Evolutionary conservation across 768 basidiomycete genomes (phyloP), one percentile per base, ranked within the genome.

Genomic region (Leucocoprinus leucothites): DNA sequence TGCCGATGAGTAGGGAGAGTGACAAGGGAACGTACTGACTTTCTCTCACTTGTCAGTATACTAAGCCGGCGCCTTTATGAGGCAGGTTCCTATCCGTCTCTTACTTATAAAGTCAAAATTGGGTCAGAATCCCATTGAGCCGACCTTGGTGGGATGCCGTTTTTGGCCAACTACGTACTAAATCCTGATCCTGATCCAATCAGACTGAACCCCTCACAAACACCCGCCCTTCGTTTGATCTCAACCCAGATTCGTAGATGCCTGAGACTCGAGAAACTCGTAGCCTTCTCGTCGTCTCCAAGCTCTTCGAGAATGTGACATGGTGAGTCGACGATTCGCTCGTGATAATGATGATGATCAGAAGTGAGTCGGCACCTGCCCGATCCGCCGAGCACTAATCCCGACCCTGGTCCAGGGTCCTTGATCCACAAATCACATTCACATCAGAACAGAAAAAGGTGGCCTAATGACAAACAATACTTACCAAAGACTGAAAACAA

Each of bases 1-100:
- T 53, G 50, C 71, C 72, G 72, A 68, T 65, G 63, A 48, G 51
- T 41, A 57, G 48, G 53, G 60, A 60, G 63, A 62, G 61, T 58
- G 59, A 62, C 57, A 59, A 63, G 60, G 59, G 59, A 48, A 57
- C 41, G 26, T 43, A 25, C 34, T 46, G 38, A 36, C n/a, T 35
- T 38, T 49, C 51, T 49, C 35, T 36, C 25, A 45, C 43, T 24
- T 38, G 53, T 51, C 53, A 42, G 21, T 53, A 51, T 51, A 56
- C 56, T 50, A 57, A 55, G 50, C 55, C 58, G 58, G 57, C 61
- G 58, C 56, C 61, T 45, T 55, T 61, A 55, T 62, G 59, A 34
- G 22, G 57, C 60, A 60, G 46, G 56, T 51, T 36, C 58, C 43
- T 58, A 58, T 49, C 45, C 42, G 53, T 19, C 25, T 49, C 47